phyloP scores from a whole-genome alignment of 495 filamentous ascomycete genomes.

The Aspergillus sparsus region DNA sequence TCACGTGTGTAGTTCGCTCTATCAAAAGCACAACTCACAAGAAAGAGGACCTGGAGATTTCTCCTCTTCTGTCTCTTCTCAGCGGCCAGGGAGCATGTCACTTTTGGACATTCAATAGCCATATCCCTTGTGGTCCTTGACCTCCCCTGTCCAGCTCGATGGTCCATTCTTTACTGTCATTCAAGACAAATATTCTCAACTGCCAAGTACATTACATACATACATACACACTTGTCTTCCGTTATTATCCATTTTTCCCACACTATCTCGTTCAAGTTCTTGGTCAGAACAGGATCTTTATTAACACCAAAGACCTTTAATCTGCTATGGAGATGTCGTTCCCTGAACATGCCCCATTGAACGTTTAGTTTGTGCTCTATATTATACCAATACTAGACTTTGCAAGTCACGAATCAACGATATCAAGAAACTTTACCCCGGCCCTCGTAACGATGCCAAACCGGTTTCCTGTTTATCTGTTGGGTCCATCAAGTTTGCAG shows the following conservation, averaged over 20 bases:
- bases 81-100: neutral
- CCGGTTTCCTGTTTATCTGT: conserved; percentile 1
- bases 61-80: neutral
- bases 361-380: neutral
- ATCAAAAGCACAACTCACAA: conserved; percentile 3
- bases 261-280: neutral
- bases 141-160: conserved; percentile 4
- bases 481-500: conserved; percentile 1
- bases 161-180: conserved; percentile 7
- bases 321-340: neutral
- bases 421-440: neutral
- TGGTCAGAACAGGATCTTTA: neutral
- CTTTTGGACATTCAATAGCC: neutral
- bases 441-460: neutral
- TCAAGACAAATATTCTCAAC: too few species aligned
- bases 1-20: conserved; percentile 12
- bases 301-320: neutral
- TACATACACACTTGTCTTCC: neutral
- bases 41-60: neutral
- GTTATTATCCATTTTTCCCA: neutral
- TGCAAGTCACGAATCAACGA: conserved; percentile 1
- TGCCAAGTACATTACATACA: neutral
- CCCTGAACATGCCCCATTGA: neutral
- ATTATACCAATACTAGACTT: conserved; percentile 3
- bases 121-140: conserved; percentile 2